Base-by-base conservation (phyloP, 176 grass and related monocot species). In the Pontederia crassipes region DNA sequence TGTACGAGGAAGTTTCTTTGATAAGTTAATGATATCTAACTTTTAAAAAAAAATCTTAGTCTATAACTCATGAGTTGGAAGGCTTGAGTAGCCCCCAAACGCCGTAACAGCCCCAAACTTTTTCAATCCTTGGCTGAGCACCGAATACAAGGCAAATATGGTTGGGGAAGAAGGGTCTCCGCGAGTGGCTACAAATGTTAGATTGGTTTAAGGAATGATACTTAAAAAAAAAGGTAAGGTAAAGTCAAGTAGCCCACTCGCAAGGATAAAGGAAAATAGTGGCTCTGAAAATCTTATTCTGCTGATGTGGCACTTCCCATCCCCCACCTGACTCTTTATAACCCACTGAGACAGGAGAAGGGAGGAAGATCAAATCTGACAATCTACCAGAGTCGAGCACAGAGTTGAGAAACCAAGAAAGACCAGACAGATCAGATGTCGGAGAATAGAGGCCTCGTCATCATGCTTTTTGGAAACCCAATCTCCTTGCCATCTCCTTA, bases 211-310 rank as follows among this genome's bases (percentile, higher is more conserved):
- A 24, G 20, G 20, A 24, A 24, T 24, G 20, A 24, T 24, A 24
- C 20, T 24, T 24, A 58, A 58, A 58, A 9, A 10, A 8, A 4
- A 28, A 27, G 8, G 17, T 11, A 27, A 10, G 6, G 10, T 10
- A 62, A 47, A 48, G 49, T 24, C 62, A 24, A 24, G 20, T 24
- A 24, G 45, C 62, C 45, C 2, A 10, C 46, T 18, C 46, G 20
- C 20, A 13, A 65, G 62, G 62, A 45, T 47, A 65, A 65, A 65
- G 49, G 46, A 11, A 65, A 65, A 45, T 65, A 12, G 62, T 65
- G 62, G 62, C 46, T 65, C 62, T 48, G 17, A 64, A 65, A 48
- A 45, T 24, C 20, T 24, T 24, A 24, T 18, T 10, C 8, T 65
- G 62, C 62, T 49, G 15, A 65, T 11, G 28, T 65, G 62, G 62